Evolutionary conservation across 768 basidiomycete genomes (phyloP), one percentile per base, ranked within the genome.

Genomic region (Terana coerulea): DNA sequence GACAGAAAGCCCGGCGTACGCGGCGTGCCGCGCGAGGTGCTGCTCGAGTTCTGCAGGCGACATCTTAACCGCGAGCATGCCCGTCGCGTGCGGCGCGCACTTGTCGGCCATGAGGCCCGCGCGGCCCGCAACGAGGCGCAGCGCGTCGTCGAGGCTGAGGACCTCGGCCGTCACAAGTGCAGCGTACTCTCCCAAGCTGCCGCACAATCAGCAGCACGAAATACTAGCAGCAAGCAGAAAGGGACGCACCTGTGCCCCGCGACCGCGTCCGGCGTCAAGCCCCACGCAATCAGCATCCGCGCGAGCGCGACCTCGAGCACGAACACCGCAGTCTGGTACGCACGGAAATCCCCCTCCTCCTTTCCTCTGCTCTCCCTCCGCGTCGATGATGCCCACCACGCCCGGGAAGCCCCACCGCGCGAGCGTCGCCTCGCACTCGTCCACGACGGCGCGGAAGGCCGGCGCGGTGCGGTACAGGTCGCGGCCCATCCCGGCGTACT

Each of bases 171-270:
- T 67, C 15, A 83, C 81, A 34, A 89, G 74, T 9, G 84, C 87
- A 7, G 80, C 81, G 49, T 86, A 89, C 69, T 90, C 88, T 34
- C 88, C 88, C 15, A 90, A 73, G 64, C 88, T 90, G 53, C n/a
- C 8, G 11, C 31, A 8, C 7, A n/a, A 40, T 14, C 19, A 40
- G 21, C 39, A 40, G n/a, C n/a, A n/a, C n/a, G n/a, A n/a, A n/a
- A n/a, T n/a, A n/a, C n/a, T n/a, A n/a, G n/a, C n/a, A n/a, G n/a
- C n/a, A 37, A 6, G 36, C 36, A 7, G 35, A 15, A 21, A 30
- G 9, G 9, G 31, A 61, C 74, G 51, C 43, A 88, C 88, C 88
- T 90, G 59, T 89, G 87, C 3, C 88, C 87, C 15, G 83, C 72
- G 12, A 87, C 79, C 0, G 75, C 81, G n/a, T 67, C 58, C 3